Base-by-base conservation (phyloP, 805 yeast species). In the Lipomyces lipofer region DNA sequence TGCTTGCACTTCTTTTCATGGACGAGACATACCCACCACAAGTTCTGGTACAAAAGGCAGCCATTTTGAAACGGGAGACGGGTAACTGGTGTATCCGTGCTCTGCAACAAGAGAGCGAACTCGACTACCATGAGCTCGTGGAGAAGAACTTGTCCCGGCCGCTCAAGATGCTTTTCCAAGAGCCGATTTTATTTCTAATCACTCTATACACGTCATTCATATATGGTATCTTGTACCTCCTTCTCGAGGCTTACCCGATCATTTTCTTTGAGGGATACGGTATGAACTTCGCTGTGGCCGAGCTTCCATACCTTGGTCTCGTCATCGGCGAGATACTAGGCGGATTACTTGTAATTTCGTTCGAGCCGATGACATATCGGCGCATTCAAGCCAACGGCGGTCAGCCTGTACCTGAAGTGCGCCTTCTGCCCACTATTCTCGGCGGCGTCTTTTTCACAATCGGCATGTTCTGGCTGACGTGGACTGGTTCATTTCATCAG, bases 221-320 rank as follows among this genome's bases (percentile, higher is more conserved):
- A 30, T 73, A 68, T 50, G 75, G 75, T 4, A 65, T 73, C 46
- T 59, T 73, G 42, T 73, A 71, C 60, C 62, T 70, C 52, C 66
- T 68, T 46, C 64, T 73, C 58, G 68, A 69, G 4, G 73, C 71
- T 5, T 65, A 69, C 15, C 76, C 76, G 10, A 59, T 67, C 39
- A 64, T 72, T 13, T 68, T 75, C 53, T 73, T 69, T 10, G 71
- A 66, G 40, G 84, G 83, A 47, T 88, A 89, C 64, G 75, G 75
- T 27, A 84, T 79, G 76, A 52, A 52, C 22, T 66, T 71, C 52
- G 90, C 90, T 63, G 81, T 80, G 25, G 81, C 81, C n/a, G 85
- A 85, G 70, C 75, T 89, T 58, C 96, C 97, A 13, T 89, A 88
- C 74, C 69, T 88, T 52, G 84, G 87, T 19, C 73, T 90, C 70